Base-by-base conservation (phyloP, 805 yeast species). In the Saccharomycopsis javanensis region DNA sequence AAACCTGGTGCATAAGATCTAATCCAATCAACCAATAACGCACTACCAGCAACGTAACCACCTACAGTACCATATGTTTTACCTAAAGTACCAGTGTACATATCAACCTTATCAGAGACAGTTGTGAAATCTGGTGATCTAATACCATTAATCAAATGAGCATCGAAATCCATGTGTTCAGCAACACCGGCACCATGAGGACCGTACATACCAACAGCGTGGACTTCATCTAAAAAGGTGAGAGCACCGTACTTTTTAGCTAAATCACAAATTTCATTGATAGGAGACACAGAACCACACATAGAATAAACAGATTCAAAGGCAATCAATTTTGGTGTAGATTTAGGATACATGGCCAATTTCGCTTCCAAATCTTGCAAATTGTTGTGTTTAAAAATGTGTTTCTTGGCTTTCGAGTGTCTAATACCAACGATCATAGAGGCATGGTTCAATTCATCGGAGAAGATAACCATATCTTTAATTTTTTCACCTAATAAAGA, bases 131-230 rank as follows among this genome's bases (percentile, higher is more conserved):
- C 71, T 62, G 82, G 79, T 16, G 80, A 74, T 13, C 77, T 77
- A 64, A 82, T 74, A 63, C 94, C 94, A 15, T 83, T 71, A 58
- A 75, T 69, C 67, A 88, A 80, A 69, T 92, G 96, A 56, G 83
- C 82, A 51, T 88, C 88, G 65, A 90, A 94, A 72, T 94, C 88
- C 66, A 86, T 77, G 70, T 94, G 99, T 72, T 94, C 99, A 52
- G 98, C 97, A 56, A 94, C 98, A 74, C 99, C 99, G 34, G 97
- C 99, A 68, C 99, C 99, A 66, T 88, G 96, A 60, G 99, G 98
- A 66, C 99, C 99, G 69, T 94, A 94, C 85, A 94, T 80, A 57
- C 99, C 99, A 51, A 94, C 98, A 35, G 99, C 98, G 68, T 94
- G 99, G 38, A 94, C 99, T 72, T 94, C 99, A 71, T 94, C 99